Evolutionary conservation across 2,329 filamentous ascomycete genomes (phyloP).

Genomic region (Ophiocordyceps australis): DNA sequence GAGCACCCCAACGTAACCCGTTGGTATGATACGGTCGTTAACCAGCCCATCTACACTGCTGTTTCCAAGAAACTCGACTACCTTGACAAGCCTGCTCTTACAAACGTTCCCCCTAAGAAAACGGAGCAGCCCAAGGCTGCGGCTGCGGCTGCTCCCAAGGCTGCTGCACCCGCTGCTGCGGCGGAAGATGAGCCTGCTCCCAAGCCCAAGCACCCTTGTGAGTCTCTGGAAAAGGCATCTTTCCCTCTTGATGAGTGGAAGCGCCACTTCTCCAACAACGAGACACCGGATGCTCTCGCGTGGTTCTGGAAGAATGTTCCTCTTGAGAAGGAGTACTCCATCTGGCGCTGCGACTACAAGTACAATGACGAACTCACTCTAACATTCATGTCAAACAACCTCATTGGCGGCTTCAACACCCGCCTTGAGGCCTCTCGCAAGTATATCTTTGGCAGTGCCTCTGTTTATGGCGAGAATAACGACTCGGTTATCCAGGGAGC

Average conservation of each 20-base stretch:
- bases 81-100: slow-evolving; percentile 64
- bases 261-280: slow-evolving; percentile 95
- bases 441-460: slow-evolving; percentile 84
- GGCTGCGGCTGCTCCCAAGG: slow-evolving; percentile 21
- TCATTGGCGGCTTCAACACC: slow-evolving; percentile 94
- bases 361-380: slow-evolving; percentile 97
- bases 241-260: slow-evolving; percentile 94
- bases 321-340: slow-evolving; percentile 82
- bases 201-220: slow-evolving; percentile 94
- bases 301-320: slow-evolving; percentile 98
- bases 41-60: slow-evolving; percentile 78
- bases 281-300: slow-evolving; percentile 69
- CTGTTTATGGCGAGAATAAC: slow-evolving; percentile 79
- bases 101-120: slow-evolving; percentile 60
- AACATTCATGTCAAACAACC: slow-evolving; percentile 98
- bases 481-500: slow-evolving; percentile 84
- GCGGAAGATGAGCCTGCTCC: slow-evolving; percentile 37
- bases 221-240: slow-evolving; percentile 61
- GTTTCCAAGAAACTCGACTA: slow-evolving; percentile 60
- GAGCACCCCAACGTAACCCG: slow-evolving; percentile 73
- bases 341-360: slow-evolving; percentile 94
- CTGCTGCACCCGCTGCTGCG: slow-evolving; percentile 18
- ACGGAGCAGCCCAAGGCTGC: slow-evolving; percentile 46
- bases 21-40: slow-evolving; percentile 89
- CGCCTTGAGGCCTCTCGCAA: slow-evolving; percentile 96